Evolutionary conservation across 2,329 filamentous ascomycete species (phyloP), one percentile per base, ranked within the genome.

Genomic region (Trichoderma polysporum): DNA sequence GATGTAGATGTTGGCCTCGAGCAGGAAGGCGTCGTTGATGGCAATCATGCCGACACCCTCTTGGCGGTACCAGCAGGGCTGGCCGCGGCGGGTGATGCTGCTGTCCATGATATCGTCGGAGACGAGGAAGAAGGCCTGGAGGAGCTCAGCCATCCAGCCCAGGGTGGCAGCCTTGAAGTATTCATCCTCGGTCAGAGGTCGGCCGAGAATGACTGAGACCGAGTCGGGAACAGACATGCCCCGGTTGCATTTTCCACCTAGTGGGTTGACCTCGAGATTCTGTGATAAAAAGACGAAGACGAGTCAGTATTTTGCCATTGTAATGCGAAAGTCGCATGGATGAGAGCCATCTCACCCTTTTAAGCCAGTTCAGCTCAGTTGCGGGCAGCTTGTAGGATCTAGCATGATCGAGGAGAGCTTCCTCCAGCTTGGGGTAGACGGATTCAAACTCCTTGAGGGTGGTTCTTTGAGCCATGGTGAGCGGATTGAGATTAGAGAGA

Each of bases 71-170:
- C 95, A 99, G 85, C 95, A 99, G 49, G 95, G 94, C 81, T 91
- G 88, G 70, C 94, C 94, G 72, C 95, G 93, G 69, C 95, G 93
- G 66, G 95, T 99, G 80, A 97, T 95, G 79, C 91, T 96, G 74
- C 86, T 82, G 83, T 99, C 95, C 95, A 99, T 99, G 76, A 99
- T 97, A 80, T 99, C 95, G 82, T 99, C 95, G 52, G 92, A 93
- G 71, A 99, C 95, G 68, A 99, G 89, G 88, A 99, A 98, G 86
- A 97, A 98, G 71, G 95, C 94, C 83, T 99, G 95, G 37, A 99
- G 91, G 58, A 99, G 88, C 86, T 99, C 95, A 70, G 96, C 97
- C 86, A 97, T 89, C 95, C 95, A 99, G 76, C 95, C 95, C 19
- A 99, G 87, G 19, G 92, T 91, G 52, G 93, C 92, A 56, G 94